A percentile compares a stretch with the other conserved stretches of the same genome.
These are phyloP conservation scores for Talaromyces adpressus DNA, from an alignment of 495 filamentous ascomycete species.

Conservation along the genomic window DNA sequence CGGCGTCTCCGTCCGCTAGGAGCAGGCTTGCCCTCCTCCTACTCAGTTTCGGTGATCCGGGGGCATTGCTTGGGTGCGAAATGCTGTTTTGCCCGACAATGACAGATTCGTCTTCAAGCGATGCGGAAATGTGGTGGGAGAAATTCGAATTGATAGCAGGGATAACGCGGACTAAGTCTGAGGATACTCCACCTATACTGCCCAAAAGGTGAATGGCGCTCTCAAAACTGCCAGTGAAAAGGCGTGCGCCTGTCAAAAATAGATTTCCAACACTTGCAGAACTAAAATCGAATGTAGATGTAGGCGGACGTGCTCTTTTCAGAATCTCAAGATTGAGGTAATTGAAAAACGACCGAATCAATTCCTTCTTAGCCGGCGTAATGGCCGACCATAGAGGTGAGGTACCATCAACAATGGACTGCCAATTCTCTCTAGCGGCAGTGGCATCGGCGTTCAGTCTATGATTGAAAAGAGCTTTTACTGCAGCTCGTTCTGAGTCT, in stretches of 20 bases:
- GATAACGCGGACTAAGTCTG: conserved; percentile 62
- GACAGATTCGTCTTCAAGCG: conserved; percentile 64
- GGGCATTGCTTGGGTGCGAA: conserved; percentile 63
- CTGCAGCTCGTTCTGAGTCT: conserved; percentile 59
- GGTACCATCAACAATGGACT: conserved; percentile 78
- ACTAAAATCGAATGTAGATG: conserved; percentile 78
- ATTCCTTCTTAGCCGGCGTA: conserved; percentile 76
- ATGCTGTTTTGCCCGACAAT: conserved; percentile 92
- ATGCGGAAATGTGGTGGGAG: conserved; percentile 85
- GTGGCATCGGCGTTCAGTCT: conserved; percentile 54
- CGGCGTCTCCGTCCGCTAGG: conserved; percentile 39
- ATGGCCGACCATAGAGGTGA: conserved; percentile 69
- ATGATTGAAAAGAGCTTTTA: conserved; percentile 80
- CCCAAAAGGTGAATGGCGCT: conserved; percentile 75
- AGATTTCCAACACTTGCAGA: conserved; percentile 88
- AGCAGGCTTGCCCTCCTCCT: conserved; percentile 27
- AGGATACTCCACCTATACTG: conserved; percentile 72
- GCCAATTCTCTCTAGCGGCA: conserved; percentile 58
- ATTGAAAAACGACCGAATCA: conserved; percentile 87
- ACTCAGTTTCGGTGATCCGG: conserved; percentile 16
- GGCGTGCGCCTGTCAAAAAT: conserved; percentile 77
- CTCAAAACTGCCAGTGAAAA: conserved; percentile 77
- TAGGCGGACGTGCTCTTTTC: conserved; percentile 70
- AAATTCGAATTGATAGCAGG: conserved; percentile 93
- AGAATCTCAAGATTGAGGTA: conserved; percentile 84